phyloP scores from a whole-genome alignment of 768 basidiomycete species.

The Mycena pura region DNA sequence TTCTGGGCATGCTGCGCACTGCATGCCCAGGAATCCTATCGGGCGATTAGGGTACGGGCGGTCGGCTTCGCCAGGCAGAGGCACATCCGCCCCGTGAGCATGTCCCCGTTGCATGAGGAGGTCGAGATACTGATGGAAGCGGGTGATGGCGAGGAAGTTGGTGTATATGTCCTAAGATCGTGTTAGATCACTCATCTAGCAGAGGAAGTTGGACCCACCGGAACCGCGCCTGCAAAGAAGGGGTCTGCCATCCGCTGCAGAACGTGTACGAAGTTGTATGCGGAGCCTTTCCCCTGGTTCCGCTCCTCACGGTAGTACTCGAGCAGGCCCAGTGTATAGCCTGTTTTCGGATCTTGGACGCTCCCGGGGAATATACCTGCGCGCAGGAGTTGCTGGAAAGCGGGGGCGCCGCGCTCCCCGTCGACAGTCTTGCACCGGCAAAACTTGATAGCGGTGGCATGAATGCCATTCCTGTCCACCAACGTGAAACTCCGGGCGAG shows the following conservation, averaged over 20 bases:
- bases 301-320: neutral
- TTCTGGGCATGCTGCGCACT: neutral
- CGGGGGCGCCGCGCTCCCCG: neutral
- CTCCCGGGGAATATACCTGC: conserved; percentile 5
- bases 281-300: conserved; percentile 2
- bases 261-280: no score
- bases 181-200: neutral
- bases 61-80: neutral
- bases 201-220: neutral
- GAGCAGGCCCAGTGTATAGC: neutral
- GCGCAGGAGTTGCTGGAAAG: neutral
- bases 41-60: neutral
- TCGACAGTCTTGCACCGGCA: neutral
- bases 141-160: conserved; percentile 5
- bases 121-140: neutral
- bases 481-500: neutral
- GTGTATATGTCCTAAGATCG: neutral
- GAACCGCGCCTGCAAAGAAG: neutral
- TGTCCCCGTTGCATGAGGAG: neutral
- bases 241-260: no score
- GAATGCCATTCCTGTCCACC: conserved; percentile 9
- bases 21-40: neutral
- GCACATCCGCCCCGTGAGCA: neutral
- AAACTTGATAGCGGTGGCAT: conserved; percentile 11
- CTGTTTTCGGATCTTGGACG: conserved; percentile 1